Evolutionary conservation across 768 basidiomycete species (phyloP).

Genomic region (Lenzites betulinus): DNA sequence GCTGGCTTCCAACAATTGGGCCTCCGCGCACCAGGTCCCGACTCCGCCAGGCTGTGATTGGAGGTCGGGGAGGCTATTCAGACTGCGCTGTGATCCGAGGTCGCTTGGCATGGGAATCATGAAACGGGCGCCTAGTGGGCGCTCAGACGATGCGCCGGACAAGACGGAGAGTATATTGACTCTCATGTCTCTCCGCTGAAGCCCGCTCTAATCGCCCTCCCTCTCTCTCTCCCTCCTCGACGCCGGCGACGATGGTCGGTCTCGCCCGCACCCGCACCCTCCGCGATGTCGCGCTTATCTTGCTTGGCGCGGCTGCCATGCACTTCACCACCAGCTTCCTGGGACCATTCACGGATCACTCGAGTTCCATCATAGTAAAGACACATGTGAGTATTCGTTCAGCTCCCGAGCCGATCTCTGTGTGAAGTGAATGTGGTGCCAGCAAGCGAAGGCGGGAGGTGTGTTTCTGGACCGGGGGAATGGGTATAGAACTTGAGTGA

Average conservation of each 20-base stretch:
- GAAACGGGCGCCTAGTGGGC: neutral
- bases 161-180: conserved; percentile 13
- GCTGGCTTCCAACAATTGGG: too few relatives aligned
- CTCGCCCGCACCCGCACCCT: conserved; percentile 45
- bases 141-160: neutral
- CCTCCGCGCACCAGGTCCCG: too few relatives aligned
- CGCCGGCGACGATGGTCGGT: conserved; percentile 18
- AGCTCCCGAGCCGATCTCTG: conserved; percentile 5
- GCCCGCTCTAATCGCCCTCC: neutral
- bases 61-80: neutral
- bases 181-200: conserved; percentile 1
- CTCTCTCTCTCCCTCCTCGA: conserved; percentile 5
- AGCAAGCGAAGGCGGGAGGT: neutral
- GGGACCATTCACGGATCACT: conserved; percentile 29
- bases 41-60: neutral
- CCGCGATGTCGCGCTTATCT: conserved; percentile 60
- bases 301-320: conserved; percentile 58
- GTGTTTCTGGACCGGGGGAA: too few relatives aligned
- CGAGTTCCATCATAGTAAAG: conserved; percentile 36
- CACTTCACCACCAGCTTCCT: conserved; percentile 51
- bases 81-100: neutral
- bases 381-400: conserved; percentile 26
- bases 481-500: too few relatives aligned
- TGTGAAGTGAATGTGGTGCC: neutral
- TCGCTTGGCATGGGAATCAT: conserved; percentile 5